Conservation (phyloP, 163 green algal species). For the Scenedesmus sp. region DNA sequence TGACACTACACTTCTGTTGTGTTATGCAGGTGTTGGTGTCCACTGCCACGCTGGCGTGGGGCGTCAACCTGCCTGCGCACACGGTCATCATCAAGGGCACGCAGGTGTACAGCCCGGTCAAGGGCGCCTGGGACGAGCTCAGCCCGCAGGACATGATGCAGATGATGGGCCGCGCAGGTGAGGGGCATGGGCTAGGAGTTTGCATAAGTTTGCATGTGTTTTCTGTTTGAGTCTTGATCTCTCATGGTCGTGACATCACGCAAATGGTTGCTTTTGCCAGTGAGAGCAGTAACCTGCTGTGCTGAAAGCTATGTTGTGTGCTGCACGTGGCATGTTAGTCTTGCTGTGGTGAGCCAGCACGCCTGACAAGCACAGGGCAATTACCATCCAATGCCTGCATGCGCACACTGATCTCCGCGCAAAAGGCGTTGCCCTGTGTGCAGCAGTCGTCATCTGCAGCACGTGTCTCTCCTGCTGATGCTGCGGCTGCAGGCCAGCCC, state of each 20-base stretch:
- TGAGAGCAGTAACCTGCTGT: too few species aligned
- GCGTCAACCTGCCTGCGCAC: slow-evolving; percentile 98
- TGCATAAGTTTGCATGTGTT: too few species aligned
- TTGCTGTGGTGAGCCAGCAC: background rate
- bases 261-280: too few species aligned
- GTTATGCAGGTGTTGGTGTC: slow-evolving; percentile 91
- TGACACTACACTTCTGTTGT: background rate
- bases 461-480: background rate
- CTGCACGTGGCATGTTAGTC: background rate
- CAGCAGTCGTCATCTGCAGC: too few species aligned
- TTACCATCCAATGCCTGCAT: too few species aligned
- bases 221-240: too few species aligned
- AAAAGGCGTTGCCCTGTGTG: too few species aligned
- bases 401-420: too few species aligned
- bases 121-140: slow-evolving; percentile 87
- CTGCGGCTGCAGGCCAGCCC: slow-evolving; percentile 77
- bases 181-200: background rate
- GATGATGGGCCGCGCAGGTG: slow-evolving; percentile 93
- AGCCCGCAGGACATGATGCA: slow-evolving; percentile 97
- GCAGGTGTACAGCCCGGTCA: slow-evolving; percentile 91
- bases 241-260: too few species aligned
- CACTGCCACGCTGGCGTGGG: slow-evolving; percentile 97
- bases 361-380: too few species aligned
- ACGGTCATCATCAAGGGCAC: slow-evolving; percentile 99
- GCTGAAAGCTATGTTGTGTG: background rate